Percentiles rank a stretch among this genome's conserved stretches.
These are phyloP conservation scores for Periconia sp. DNA, from an alignment of 2,329 filamentous ascomycete species.

Conservation along the genomic window DNA sequence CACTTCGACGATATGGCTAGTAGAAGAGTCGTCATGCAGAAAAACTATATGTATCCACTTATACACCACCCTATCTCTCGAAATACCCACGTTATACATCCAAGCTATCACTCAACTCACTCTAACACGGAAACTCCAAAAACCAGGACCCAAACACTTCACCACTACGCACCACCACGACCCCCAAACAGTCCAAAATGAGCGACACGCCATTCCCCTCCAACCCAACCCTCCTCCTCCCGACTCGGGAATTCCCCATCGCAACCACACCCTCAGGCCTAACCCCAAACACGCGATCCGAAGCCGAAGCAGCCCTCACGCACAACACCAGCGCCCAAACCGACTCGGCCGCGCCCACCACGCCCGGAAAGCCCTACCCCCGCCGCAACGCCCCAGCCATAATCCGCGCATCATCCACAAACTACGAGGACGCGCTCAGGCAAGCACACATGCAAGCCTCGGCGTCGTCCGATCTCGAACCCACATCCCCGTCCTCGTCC, in stretches of 20 bases:
- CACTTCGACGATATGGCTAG: no score
- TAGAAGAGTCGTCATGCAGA: no score
- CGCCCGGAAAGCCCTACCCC: constrained; percentile 22
- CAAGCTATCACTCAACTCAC: no score
- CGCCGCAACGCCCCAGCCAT: constrained; percentile 27
- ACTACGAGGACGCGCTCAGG: constrained; percentile 34
- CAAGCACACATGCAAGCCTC: constrained; percentile 22
- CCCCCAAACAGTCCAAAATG: not conserved
- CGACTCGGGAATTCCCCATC: constrained; percentile 18
- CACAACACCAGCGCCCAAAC: constrained; percentile 35
- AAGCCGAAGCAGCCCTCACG: constrained; percentile 38
- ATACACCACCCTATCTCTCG: no score
- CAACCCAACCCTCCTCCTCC: constrained; percentile 17
- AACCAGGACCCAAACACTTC: not conserved
- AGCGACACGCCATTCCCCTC: constrained; percentile 11
- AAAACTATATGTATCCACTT: no score
- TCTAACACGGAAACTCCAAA: not conserved
- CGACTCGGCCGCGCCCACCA: constrained; percentile 37
- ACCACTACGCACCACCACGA: not conserved
- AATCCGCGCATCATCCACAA: constrained; percentile 27
- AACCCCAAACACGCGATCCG: constrained; percentile 37
- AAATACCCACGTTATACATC: no score
- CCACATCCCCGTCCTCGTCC: constrained; percentile 12
- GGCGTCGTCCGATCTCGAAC: constrained; percentile 25
- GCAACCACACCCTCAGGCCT: constrained; percentile 35